These are phyloP conservation scores for Echinosophora koreensis DNA, from an alignment of 306 rosid species.

Conservation along the genomic window DNA sequence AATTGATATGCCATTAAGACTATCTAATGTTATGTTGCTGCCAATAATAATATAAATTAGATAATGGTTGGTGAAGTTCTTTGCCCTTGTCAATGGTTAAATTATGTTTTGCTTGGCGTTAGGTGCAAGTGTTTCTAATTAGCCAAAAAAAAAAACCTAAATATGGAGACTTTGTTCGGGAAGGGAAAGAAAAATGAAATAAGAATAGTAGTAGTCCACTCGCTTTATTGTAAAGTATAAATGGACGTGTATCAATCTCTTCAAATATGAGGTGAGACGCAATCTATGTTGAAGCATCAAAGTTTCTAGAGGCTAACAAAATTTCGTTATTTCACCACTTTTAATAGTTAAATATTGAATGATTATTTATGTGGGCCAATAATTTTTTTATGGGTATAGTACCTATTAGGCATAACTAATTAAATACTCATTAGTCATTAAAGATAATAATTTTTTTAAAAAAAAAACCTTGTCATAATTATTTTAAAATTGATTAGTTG, in stretches of 20 bases:
- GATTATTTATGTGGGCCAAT: not conserved
- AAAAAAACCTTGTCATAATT: too few relatives aligned
- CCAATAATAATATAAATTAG: not conserved
- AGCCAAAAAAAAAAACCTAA: not conserved
- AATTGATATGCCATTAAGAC: conserved; percentile 20
- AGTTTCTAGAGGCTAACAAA: not conserved
- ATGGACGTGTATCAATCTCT: not conserved
- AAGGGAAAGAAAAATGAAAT: not conserved
- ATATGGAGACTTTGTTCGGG: not conserved
- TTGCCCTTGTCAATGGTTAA: not conserved
- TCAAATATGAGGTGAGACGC: not conserved
- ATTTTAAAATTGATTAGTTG: too few relatives aligned
- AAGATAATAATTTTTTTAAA: too few relatives aligned
- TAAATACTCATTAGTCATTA: too few relatives aligned
- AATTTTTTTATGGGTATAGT: too few relatives aligned
- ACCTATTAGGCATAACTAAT: too few relatives aligned
- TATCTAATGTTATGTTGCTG: not conserved
- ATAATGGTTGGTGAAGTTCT: not conserved
- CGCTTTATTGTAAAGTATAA: not conserved
- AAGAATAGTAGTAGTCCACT: not conserved
- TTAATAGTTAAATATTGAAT: too few relatives aligned
- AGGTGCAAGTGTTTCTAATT: not conserved
- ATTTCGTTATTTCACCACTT: not conserved
- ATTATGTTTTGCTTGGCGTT: not conserved
- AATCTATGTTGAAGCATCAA: not conserved